Evolutionary conservation across 2,329 filamentous ascomycete species (phyloP).

Genomic region (Neopestalotiopsis clavispora): DNA sequence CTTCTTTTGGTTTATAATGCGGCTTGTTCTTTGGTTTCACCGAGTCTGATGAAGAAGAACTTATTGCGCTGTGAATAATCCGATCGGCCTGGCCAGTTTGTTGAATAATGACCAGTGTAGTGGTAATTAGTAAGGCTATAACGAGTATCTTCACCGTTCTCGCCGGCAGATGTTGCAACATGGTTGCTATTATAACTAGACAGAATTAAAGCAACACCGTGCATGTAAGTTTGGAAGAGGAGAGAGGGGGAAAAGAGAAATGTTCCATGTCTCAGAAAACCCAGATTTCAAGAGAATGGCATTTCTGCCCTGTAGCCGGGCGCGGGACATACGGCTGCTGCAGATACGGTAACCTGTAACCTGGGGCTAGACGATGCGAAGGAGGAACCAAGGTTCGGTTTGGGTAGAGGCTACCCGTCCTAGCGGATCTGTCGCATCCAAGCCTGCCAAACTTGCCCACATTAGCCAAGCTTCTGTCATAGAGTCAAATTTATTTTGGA

Average conservation of each 20-base stretch:
- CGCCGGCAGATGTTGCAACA: background rate
- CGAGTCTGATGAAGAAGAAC: background rate
- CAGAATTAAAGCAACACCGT: background rate
- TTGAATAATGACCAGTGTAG: background rate
- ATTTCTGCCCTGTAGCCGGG: too few relatives aligned
- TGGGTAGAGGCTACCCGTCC: too few relatives aligned
- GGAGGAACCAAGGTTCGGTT: too few relatives aligned
- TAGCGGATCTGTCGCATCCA: too few relatives aligned
- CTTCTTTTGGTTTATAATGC: slow-evolving; percentile 38
- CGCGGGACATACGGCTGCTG: too few relatives aligned
- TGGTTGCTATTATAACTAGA: background rate
- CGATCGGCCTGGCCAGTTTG: background rate
- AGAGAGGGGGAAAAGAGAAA: background rate
- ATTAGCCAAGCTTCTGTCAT: too few relatives aligned
- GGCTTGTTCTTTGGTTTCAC: slow-evolving; percentile 23
- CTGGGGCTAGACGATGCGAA: too few relatives aligned
- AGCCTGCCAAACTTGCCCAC: too few relatives aligned
- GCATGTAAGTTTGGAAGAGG: background rate
- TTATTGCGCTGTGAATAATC: background rate
- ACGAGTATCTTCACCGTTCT: background rate
- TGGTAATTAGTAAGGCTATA: background rate
- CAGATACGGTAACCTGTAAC: too few relatives aligned
- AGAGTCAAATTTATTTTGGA: too few relatives aligned
- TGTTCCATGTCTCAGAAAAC: too few relatives aligned
- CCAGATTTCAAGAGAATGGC: too few relatives aligned